Evolutionary conservation across 2,329 filamentous ascomycete species (phyloP), one percentile per base, ranked within the genome.

Genomic region (Westerdykella aurantiaca): DNA sequence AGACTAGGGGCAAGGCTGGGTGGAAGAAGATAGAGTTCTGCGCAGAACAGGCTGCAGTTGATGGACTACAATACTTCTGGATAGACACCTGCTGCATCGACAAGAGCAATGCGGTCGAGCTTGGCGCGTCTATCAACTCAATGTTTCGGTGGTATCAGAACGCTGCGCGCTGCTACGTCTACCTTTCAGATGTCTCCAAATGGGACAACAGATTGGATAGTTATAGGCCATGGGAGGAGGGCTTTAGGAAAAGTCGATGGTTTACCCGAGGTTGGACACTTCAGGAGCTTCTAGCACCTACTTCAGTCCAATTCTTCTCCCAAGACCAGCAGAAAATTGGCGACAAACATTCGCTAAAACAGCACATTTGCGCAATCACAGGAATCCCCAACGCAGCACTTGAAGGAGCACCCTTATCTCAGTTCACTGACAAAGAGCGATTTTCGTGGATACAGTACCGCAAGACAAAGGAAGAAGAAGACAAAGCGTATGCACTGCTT

Each of bases 371-470:
- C 25, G 9, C 38, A 3, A 42, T 51, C 11, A 57, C 53, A 6
- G 33, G 14, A 0, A 57, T 57, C 14, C 45, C 48, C 34, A 12
- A 47, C 13, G 23, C 34, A 16, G 49, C 31, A 1, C 29, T 49
- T 21, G 5, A 14, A 6, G 41, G 31, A 18, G 11, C 39, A 17
- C 34, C 43, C 0, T 7, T 50, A 16, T 37, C 31, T 1, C 16
- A 48, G 0, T 57, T 55, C 11, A 44, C 39, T 4, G 17, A 60
- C 14, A 22, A 29, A 5, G 48, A 57, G 29, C 49, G 50, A 12
- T 29, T 59, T 2, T 46, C 47, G 4, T 61, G 58, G 59, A 51
- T 51, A 29, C 14, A 14, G 9, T 34, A 39, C 14, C 59, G 62
- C 1, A 21, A 51, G 11, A 60, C 61, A 1, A 59, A 46, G 21